Conservation (phyloP, 2,329 filamentous ascomycete species). For the Orbilia oligospora region DNA sequence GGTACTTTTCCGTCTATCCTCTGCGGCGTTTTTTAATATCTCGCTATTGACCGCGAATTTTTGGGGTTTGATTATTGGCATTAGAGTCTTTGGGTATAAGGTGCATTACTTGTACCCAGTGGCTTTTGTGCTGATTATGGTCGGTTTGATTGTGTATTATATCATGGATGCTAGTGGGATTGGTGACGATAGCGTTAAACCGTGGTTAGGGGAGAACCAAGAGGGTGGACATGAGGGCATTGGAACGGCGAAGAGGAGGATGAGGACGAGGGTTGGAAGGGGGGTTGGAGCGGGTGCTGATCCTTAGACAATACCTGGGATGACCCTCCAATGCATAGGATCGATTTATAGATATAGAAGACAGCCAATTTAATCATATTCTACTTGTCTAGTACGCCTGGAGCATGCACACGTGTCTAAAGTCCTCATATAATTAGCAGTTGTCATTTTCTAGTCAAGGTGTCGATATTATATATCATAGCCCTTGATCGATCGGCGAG, state of each 20-base stretch:
- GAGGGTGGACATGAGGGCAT: constrained; percentile 83
- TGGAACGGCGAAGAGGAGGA: constrained; percentile 85
- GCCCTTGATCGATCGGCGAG: too few species aligned
- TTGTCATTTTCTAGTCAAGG: too few species aligned
- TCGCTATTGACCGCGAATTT: constrained; percentile 94
- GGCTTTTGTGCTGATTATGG: constrained; percentile 91
- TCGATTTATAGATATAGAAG: too few species aligned
- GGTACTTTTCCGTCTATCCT: constrained; percentile 87
- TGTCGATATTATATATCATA: too few species aligned
- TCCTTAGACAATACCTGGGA: background rate
- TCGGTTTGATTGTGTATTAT: constrained; percentile 83
- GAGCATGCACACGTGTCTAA: too few species aligned
- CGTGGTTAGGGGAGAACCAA: constrained; percentile 92
- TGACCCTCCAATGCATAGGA: too few species aligned
- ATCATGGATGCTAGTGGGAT: constrained; percentile 67
- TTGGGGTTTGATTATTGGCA: constrained; percentile 94
- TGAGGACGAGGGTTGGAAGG: constrained; percentile 57
- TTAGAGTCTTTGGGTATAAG: constrained; percentile 82
- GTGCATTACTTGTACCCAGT: constrained; percentile 95
- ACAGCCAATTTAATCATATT: too few species aligned
- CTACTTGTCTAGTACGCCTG: too few species aligned
- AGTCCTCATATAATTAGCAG: too few species aligned
- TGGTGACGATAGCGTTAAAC: constrained; percentile 83
- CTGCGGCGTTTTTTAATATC: constrained; percentile 96
- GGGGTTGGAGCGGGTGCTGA: constrained; percentile 46